A percentile compares a stretch with the other conserved stretches of the same genome.
phyloP scores from a whole-genome alignment of 495 filamentous ascomycete species.

The Aspergillus haitiensis region DNA sequence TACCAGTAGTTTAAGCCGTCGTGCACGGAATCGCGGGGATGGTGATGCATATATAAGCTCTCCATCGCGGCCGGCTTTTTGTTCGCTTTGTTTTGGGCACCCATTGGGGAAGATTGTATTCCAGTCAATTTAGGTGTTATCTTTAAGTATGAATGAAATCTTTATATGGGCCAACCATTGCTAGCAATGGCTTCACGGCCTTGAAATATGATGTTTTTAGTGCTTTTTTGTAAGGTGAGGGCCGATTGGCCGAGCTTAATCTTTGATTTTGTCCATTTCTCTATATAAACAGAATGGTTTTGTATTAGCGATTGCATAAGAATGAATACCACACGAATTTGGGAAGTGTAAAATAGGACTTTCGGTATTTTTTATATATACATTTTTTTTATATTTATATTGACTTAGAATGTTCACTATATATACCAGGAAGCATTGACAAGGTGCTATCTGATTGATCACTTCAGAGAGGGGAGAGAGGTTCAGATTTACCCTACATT shows the following conservation, averaged over 20 bases:
- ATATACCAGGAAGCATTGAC: too few species aligned
- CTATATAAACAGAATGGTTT: not conserved
- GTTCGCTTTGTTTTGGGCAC: constrained; percentile 1
- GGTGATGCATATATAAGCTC: constrained; percentile 11
- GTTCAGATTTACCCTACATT: too few species aligned
- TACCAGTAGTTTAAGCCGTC: not conserved
- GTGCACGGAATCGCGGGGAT: constrained; percentile 1
- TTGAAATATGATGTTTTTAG: not conserved
- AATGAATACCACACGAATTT: too few species aligned
- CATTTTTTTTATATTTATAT: too few species aligned
- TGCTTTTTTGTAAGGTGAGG: not conserved
- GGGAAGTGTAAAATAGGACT: too few species aligned
- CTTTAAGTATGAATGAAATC: not conserved
- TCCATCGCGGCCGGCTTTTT: constrained; percentile 2
- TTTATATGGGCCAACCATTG: not conserved
- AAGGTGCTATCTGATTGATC: too few species aligned
- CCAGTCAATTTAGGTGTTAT: not conserved
- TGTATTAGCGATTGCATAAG: not conserved
- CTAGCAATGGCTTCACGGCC: not conserved
- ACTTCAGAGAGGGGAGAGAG: too few species aligned
- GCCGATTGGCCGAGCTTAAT: not conserved
- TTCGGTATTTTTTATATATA: too few species aligned
- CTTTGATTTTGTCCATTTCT: not conserved
- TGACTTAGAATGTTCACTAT: too few species aligned
- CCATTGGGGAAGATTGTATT: not conserved